Evolutionary conservation across 164 flowering plant species (phyloP).

Genomic region (Nelumbo lutea): DNA sequence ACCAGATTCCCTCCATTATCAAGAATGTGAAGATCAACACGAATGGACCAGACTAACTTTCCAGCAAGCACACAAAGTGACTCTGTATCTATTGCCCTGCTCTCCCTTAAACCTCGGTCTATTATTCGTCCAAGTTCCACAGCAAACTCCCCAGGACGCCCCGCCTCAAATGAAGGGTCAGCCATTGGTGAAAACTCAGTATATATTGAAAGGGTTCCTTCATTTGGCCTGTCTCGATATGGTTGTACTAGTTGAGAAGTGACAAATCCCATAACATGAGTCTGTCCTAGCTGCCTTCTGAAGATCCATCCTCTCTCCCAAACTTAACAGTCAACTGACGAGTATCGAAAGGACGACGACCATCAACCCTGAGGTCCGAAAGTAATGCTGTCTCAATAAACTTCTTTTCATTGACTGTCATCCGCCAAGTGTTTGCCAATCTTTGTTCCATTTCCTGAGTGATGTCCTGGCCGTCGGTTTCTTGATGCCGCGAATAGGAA

Average conservation of each 20-base stretch:
- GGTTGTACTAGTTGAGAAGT: slow-evolving; percentile 83
- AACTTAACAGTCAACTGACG: slow-evolving; percentile 63
- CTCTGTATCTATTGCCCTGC: slow-evolving; percentile 93
- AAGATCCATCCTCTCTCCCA: slow-evolving; percentile 85
- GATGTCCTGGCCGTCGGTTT: too few relatives aligned
- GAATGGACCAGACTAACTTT: slow-evolving; percentile 86
- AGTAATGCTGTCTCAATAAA: slow-evolving; percentile 75
- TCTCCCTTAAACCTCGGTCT: slow-evolving; percentile 95
- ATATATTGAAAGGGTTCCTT: slow-evolving; percentile 74
- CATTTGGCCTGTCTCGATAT: slow-evolving; percentile 82
- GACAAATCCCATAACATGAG: slow-evolving; percentile 87
- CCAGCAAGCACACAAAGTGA: slow-evolving; percentile 92
- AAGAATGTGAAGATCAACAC: slow-evolving; percentile 86
- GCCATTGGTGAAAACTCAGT: slow-evolving; percentile 99
- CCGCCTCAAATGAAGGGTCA: slow-evolving; percentile 94
- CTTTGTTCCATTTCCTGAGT: slow-evolving; percentile 66
- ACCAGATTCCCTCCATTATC: slow-evolving; percentile 98
- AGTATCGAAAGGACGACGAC: slow-evolving; percentile 73
- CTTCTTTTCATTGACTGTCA: slow-evolving; percentile 81
- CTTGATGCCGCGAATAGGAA: too few relatives aligned
- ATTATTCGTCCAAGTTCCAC: slow-evolving; percentile 86
- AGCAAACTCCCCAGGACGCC: slow-evolving; percentile 90
- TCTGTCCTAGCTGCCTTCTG: slow-evolving; percentile 89
- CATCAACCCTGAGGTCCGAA: slow-evolving; percentile 74
- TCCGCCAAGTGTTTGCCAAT: slow-evolving; percentile 56